phyloP scores from a whole-genome alignment of 1,284 basidiomycete genomes.

The Tilletia setariae region DNA sequence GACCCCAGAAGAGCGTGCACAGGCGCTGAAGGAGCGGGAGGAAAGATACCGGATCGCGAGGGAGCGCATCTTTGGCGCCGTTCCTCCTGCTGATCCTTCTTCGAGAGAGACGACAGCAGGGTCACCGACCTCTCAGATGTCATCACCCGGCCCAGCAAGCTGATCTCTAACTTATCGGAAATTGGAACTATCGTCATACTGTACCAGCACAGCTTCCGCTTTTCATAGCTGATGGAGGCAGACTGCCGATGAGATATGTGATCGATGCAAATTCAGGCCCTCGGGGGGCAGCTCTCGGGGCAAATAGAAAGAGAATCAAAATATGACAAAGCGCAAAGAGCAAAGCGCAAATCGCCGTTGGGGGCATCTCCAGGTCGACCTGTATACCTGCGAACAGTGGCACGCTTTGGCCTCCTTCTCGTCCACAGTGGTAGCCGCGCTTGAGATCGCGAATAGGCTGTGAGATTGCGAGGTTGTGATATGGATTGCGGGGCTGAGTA shows the following conservation, averaged over 20 bases:
- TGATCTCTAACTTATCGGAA: not conserved
- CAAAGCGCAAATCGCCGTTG: too few species aligned
- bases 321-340: not conserved
- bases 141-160: not conserved
- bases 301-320: not conserved
- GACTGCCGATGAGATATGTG: not conserved
- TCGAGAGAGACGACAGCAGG: not conserved
- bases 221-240: not conserved
- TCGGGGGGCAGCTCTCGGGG: too few species aligned
- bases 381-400: too few species aligned
- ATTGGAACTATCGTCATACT: not conserved
- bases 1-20: not conserved
- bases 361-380: too few species aligned
- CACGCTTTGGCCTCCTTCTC: too few species aligned
- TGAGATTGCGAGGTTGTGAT: too few species aligned
- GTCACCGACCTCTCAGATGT: too few species aligned
- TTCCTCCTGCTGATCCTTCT: not conserved
- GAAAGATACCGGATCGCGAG: not conserved
- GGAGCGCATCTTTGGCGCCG: slow-evolving; percentile 8
- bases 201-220: not conserved
- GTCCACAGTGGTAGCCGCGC: too few species aligned
- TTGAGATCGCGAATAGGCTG: too few species aligned
- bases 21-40: slow-evolving; percentile 7
- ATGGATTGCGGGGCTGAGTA: too few species aligned
- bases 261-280: not conserved